phyloP scores from a whole-genome alignment of 139 green algal genomes.

The Asterochloris erici region DNA sequence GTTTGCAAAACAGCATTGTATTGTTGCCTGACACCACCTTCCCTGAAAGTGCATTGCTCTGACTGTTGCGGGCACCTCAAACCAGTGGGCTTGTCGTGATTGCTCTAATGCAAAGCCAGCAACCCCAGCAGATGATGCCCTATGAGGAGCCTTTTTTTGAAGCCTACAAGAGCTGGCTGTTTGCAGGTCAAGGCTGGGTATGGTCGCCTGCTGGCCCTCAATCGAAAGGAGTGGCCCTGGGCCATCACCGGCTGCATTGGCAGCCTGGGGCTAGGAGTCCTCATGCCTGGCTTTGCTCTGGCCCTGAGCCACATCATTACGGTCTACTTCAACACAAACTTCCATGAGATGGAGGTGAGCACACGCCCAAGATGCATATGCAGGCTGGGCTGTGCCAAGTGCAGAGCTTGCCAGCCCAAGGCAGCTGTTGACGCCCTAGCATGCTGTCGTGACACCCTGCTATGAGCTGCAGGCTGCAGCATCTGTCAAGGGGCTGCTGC shows the following conservation, averaged over 20 bases:
- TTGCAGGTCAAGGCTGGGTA: constrained; percentile 38
- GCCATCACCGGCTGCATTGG: constrained; percentile 39
- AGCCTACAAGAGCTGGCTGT: neutral
- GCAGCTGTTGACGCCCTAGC: neutral
- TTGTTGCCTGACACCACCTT: too few species aligned
- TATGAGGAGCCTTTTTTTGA: neutral
- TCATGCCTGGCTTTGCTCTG: constrained; percentile 70
- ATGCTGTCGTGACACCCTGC: neutral
- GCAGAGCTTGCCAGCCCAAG: neutral
- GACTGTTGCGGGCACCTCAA: neutral
- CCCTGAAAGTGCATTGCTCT: too few species aligned
- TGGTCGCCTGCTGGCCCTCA: constrained; percentile 46
- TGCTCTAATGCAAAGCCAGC: too few species aligned
- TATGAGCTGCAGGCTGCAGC: neutral
- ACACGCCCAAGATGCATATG: neutral
- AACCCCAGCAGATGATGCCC: too few species aligned
- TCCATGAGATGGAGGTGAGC: constrained; percentile 1
- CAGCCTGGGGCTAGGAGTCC: constrained; percentile 38
- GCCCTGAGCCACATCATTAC: constrained; percentile 45
- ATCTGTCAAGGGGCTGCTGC: neutral
- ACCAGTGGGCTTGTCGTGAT: neutral
- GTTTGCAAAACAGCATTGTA: too few species aligned
- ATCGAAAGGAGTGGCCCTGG: constrained; percentile 49
- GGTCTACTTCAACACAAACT: constrained; percentile 40
- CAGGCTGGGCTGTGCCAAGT: neutral